A percentile compares a stretch with the other conserved stretches of the same genome.
These are phyloP conservation scores for Medicago ruthenica DNA, from an alignment of 306 rosid species.

Conservation along the genomic window DNA sequence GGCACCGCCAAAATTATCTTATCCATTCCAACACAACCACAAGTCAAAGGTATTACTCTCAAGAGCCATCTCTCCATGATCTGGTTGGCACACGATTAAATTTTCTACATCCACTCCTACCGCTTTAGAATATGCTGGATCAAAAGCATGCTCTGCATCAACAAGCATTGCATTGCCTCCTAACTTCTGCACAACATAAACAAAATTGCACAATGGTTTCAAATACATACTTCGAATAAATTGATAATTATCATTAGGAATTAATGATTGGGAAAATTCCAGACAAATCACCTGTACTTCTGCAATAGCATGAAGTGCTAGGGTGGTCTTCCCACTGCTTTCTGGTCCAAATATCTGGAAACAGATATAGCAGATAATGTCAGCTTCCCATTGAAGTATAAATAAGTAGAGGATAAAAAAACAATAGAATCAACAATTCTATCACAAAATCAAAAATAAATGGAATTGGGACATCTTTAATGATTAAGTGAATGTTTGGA, in stretches of 20 bases:
- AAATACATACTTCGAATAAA: slow-evolving; percentile 6
- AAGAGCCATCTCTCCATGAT: slow-evolving; percentile 99
- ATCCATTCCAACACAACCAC: slow-evolving; percentile 41
- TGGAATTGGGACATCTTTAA: slow-evolving; percentile 20
- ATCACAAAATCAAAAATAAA: slow-evolving; percentile 20
- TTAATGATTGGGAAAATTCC: slow-evolving; percentile 29
- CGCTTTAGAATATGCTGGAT: slow-evolving; percentile 94
- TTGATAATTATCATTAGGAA: background rate
- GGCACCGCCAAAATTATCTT: slow-evolving; percentile 28
- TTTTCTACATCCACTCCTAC: slow-evolving; percentile 98
- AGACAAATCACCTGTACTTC: slow-evolving; percentile 81
- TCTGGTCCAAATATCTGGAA: slow-evolving; percentile 94
- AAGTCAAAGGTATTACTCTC: slow-evolving; percentile 72
- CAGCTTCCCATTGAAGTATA: slow-evolving; percentile 16
- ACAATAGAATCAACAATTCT: slow-evolving; percentile 5
- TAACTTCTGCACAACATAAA: slow-evolving; percentile 66
- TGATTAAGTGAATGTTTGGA: background rate
- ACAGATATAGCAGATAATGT: slow-evolving; percentile 33
- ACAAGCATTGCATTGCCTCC: slow-evolving; percentile 99
- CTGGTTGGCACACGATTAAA: slow-evolving; percentile 95
- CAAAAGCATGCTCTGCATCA: slow-evolving; percentile 99
- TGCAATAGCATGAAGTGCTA: slow-evolving; percentile 98
- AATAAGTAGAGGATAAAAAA: background rate
- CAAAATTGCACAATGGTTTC: slow-evolving; percentile 43
- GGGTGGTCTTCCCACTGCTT: slow-evolving; percentile 98